Percentiles rank a stretch among this genome's conserved stretches.
Evolutionary conservation across 2,329 filamentous ascomycete species (phyloP).

Genomic region (Botrytis cinerea): DNA sequence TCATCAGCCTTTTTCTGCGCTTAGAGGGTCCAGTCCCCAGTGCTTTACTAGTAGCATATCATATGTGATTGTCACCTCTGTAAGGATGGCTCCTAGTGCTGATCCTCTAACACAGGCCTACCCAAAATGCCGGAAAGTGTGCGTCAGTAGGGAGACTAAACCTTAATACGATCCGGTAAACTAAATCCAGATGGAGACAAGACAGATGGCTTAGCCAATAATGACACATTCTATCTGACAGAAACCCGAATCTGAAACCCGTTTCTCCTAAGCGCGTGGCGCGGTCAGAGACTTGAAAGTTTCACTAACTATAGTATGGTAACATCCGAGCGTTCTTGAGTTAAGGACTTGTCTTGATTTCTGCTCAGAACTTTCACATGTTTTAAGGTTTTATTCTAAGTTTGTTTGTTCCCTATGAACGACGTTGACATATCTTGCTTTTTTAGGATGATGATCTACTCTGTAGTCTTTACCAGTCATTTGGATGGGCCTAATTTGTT

Average conservation of each 20-base stretch:
- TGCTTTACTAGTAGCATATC: not conserved
- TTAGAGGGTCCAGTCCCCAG: not conserved
- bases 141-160: not conserved
- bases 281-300: conserved; percentile 1
- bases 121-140: not conserved
- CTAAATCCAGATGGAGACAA: not conserved
- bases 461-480: not conserved
- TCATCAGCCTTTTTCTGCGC: not conserved
- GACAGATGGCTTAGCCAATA: not conserved
- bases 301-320: not conserved
- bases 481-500: not conserved
- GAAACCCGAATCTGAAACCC: not conserved
- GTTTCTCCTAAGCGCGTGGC: not conserved
- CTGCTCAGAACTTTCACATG: not conserved
- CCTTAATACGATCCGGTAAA: not conserved
- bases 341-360: not conserved
- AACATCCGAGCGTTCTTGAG: conserved; percentile 4
- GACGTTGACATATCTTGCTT: not conserved
- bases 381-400: not conserved
- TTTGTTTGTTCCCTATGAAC: not conserved
- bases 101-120: not conserved
- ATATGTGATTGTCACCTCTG: not conserved
- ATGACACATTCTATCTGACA: not conserved
- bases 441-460: not conserved
- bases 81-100: not conserved